Evolutionary conservation across 1,284 basidiomycete species (phyloP), one percentile per base, ranked within the genome.

Genomic region (Ganoderma lucidum): DNA sequence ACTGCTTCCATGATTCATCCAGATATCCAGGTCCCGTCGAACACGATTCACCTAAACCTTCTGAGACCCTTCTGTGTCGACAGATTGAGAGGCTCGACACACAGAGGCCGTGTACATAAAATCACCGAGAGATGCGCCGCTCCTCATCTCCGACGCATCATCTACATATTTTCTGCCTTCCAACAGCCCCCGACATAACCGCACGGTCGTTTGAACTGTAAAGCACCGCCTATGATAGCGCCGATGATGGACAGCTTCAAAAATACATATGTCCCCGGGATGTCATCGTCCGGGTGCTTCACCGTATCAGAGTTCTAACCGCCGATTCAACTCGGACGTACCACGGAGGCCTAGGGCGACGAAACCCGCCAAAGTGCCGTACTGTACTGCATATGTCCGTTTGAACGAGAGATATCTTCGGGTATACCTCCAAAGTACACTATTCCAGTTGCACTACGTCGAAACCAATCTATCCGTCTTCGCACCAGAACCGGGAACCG

Each of bases 361-460:
- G 42, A 44, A 44, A 3, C 6, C 14, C 15, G 42, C 42, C 39
- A 41, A 41, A 41, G 39, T 41, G 8, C 35, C 12, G 10, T 37
- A 37, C 37, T 37, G 9, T 41, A 41, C 39, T 41, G 39, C 39
- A 41, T 41, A 9, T 35, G 4, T 41, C 39, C 19, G 45, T n/a
- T 9, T n/a, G n/a, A 48, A 48, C 17, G 48, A 51, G 45, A 48
- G 48, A 51, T 23, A 41, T 51, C 23, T 23, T 17, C n/a, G 45
- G 48, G 48, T 51, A 51, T 51, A 51, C 48, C 48, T 51, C 48
- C 48, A 28, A 28, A 51, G 48, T 51, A 51, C 48, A 51, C 6
- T 51, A 51, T 51, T 51, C 23, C 12, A 51, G 8, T 14, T 14
- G n/a, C 45, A 48, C 45, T 48, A 48, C 45, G 2, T 23, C 5